Percentiles rank a stretch among this genome's conserved stretches.
phyloP scores from a whole-genome alignment of 2,329 filamentous ascomycete species.

The Talaromyces sp. region DNA sequence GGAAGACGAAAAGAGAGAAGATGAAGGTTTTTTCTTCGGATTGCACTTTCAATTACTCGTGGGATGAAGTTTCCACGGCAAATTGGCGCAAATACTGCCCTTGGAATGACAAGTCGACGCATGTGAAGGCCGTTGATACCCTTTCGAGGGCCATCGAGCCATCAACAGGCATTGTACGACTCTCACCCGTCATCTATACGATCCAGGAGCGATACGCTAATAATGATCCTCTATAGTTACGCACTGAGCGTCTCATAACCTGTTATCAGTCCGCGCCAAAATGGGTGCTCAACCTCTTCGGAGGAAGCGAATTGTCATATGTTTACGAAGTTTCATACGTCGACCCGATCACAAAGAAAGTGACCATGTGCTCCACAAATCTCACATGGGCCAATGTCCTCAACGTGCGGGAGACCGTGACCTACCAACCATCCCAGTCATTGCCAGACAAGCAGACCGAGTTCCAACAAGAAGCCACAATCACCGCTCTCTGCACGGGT shows the following conservation, averaged over 20 bases:
- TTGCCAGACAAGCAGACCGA: conserved; percentile 62
- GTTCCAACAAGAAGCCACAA: conserved; percentile 86
- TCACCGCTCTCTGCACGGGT: conserved; percentile 90
- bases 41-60: conserved; percentile 94
- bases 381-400: conserved; percentile 89
- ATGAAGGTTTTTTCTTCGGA: conserved; percentile 97
- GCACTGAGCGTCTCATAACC: conserved; percentile 66
- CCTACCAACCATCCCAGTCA: conserved; percentile 66
- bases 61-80: conserved; percentile 94
- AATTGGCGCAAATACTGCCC: conserved; percentile 99
- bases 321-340: conserved; percentile 97
- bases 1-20: conserved; percentile 7
- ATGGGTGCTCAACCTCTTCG: conserved; percentile 72
- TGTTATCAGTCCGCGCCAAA: conserved; percentile 50
- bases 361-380: conserved; percentile 96
- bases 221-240: conserved; percentile 51
- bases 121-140: conserved; percentile 94
- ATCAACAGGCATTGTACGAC: conserved; percentile 64
- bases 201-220: background rate
- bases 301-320: conserved; percentile 75
- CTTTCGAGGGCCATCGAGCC: conserved; percentile 69
- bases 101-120: conserved; percentile 98
- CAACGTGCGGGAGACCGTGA: conserved; percentile 87
- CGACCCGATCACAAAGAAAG: conserved; percentile 75
- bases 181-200: conserved; percentile 10